Evolutionary conservation across 2,329 filamentous ascomycete genomes (phyloP).

Genomic region (Lasiodiplodia gonubiensis): DNA sequence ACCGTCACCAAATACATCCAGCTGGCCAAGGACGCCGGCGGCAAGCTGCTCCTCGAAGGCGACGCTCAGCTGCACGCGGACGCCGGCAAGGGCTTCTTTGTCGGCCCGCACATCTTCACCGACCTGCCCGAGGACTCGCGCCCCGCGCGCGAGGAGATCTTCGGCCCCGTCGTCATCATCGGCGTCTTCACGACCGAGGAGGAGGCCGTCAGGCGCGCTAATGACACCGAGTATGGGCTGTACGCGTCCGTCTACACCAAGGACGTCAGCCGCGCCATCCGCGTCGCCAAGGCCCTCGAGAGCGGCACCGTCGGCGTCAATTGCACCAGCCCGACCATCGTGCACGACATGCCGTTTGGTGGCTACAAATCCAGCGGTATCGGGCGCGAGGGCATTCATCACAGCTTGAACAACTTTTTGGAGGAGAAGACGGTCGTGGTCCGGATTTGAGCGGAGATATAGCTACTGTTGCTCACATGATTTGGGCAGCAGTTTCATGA

Average conservation of each 20-base stretch:
- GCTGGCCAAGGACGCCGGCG: constrained; percentile 52
- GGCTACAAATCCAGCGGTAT: constrained; percentile 48
- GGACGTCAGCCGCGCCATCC: constrained; percentile 44
- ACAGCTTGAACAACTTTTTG: constrained; percentile 41
- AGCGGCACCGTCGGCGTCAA: constrained; percentile 50
- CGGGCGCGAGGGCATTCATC: constrained; percentile 44
- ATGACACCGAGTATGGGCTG: constrained; percentile 47
- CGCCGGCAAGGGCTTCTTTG: constrained; percentile 46
- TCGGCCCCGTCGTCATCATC: constrained; percentile 47
- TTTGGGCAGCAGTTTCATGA: neutral
- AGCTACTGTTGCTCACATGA: neutral
- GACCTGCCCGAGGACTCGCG: constrained; percentile 49
- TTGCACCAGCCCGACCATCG: constrained; percentile 43
- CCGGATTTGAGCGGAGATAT: constrained; percentile 30
- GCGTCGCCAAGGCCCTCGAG: constrained; percentile 49
- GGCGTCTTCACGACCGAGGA: constrained; percentile 45
- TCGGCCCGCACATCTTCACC: constrained; percentile 56
- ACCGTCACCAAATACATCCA: constrained; percentile 36
- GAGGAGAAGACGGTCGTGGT: constrained; percentile 45
- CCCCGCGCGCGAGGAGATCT: constrained; percentile 45
- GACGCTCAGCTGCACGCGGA: constrained; percentile 41
- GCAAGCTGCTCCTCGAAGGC: constrained; percentile 44
- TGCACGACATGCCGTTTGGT: constrained; percentile 48
- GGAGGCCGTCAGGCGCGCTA: constrained; percentile 44
- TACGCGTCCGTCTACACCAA: constrained; percentile 48